These are phyloP conservation scores for Schoenoplectus triqueter DNA, from an alignment of 202 grass and related monocot genomes.

Conservation along the genomic window DNA sequence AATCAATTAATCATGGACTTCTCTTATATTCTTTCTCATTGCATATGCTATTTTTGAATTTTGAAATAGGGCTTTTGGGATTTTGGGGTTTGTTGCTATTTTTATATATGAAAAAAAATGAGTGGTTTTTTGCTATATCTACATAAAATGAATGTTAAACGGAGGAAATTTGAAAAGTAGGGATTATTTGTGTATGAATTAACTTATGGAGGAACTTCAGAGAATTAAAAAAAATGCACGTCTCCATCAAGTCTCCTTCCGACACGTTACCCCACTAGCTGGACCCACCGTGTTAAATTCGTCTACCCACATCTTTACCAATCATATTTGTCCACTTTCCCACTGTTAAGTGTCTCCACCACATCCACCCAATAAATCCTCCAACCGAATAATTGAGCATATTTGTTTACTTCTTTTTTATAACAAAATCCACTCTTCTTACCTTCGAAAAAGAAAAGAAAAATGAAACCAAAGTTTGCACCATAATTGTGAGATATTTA, in stretches of 20 bases:
- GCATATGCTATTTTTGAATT: too few species aligned
- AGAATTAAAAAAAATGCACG: background rate
- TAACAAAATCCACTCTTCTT: too few species aligned
- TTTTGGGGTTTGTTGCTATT: too few species aligned
- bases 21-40: too few species aligned
- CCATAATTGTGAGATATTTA: too few species aligned
- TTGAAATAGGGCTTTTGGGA: too few species aligned
- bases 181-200: constrained; percentile 2
- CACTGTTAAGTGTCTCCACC: background rate
- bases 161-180: too few species aligned
- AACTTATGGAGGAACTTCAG: background rate
- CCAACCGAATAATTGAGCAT: background rate
- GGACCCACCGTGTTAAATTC: constrained; percentile 37
- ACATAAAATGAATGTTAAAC: too few species aligned
- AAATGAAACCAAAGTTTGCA: background rate
- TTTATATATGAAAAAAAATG: too few species aligned
- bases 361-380: constrained; percentile 12
- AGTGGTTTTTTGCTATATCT: too few species aligned
- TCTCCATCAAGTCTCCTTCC: constrained; percentile 21
- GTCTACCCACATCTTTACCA: background rate
- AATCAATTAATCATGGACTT: too few species aligned
- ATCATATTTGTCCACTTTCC: background rate
- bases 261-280: constrained; percentile 33
- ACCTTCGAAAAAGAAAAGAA: background rate
- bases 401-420: background rate